phyloP scores from a whole-genome alignment of 805 yeast species.

The Starmerella ratchasimensis region DNA sequence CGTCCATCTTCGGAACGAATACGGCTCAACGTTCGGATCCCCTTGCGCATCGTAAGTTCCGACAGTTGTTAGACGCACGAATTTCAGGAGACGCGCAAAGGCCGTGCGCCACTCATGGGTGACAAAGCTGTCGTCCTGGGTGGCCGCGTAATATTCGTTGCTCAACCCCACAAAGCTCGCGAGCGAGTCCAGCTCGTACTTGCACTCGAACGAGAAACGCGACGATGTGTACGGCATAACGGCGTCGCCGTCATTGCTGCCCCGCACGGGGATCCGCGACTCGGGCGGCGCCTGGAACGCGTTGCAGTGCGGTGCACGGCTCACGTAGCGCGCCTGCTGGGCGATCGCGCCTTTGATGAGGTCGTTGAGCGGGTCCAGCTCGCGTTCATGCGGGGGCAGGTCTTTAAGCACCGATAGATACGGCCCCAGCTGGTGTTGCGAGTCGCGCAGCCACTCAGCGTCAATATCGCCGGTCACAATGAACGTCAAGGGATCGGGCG shows the following conservation, averaged over 20 bases:
- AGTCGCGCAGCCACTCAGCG: conserved; percentile 86
- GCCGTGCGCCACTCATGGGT: conserved; percentile 47
- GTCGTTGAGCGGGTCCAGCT: conserved; percentile 28
- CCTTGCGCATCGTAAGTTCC: conserved; percentile 39
- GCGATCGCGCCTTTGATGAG: conserved; percentile 66
- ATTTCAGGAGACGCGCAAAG: conserved; percentile 35
- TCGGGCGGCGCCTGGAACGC: conserved; percentile 76
- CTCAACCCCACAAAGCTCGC: conserved; percentile 68
- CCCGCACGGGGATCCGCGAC: conserved; percentile 17
- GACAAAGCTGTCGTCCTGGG: conserved; percentile 32
- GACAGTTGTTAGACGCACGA: conserved; percentile 7
- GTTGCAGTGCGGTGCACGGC: conserved; percentile 66
- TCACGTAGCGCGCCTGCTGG: conserved; percentile 56
- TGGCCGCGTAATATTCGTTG: conserved; percentile 50
- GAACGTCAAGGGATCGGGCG: conserved; percentile 43
- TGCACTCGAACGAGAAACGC: conserved; percentile 68
- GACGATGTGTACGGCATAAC: conserved; percentile 64
- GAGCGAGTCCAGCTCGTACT: conserved; percentile 74
- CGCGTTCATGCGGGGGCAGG: conserved; percentile 29
- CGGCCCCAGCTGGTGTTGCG: conserved; percentile 68
- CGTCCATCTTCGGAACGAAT: conserved; percentile 62
- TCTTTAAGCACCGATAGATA: conserved; percentile 47
- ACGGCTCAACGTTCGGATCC: conserved; percentile 35
- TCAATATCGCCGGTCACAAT: conserved; percentile 86
- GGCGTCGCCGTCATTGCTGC: conserved; percentile 31